phyloP scores from a whole-genome alignment of 371 early-diverging fungal genomes.

The Lichtheimia hyalospora region DNA sequence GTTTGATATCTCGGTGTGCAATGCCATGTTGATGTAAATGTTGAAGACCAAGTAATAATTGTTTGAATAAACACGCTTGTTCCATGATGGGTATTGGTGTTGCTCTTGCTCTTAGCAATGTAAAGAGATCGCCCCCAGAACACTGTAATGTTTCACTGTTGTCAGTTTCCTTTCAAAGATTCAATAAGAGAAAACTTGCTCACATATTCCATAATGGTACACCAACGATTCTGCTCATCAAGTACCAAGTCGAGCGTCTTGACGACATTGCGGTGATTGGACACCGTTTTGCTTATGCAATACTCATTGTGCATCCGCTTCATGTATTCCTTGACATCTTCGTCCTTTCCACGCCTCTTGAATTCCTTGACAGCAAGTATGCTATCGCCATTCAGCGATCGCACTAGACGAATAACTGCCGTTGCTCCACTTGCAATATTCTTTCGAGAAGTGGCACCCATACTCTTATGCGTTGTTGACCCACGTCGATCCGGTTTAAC shows the following conservation, averaged over 20 bases:
- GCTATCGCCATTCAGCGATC: constrained; percentile 16
- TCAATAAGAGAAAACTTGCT: constrained; percentile 16
- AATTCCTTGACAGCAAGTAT: constrained; percentile 62
- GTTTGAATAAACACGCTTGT: constrained; percentile 68
- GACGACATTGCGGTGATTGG: constrained; percentile 68
- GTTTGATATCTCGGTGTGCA: constrained; percentile 84
- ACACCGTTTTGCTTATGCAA: constrained; percentile 65
- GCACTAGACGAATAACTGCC: constrained; percentile 70
- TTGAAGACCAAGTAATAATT: constrained; percentile 92
- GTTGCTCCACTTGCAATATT: constrained; percentile 51
- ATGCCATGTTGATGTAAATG: constrained; percentile 96
- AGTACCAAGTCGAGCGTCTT: constrained; percentile 69
- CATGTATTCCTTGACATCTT: constrained; percentile 62
- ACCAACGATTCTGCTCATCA: constrained; percentile 54
- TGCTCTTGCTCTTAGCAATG: constrained; percentile 37
- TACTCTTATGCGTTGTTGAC: constrained; percentile 20
- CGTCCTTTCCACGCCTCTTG: constrained; percentile 50
- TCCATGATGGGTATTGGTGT: constrained; percentile 42
- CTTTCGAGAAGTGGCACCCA: constrained; percentile 32
- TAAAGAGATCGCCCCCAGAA: constrained; percentile 65
- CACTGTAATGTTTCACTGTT: constrained; percentile 32
- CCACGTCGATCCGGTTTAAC: constrained; percentile 26
- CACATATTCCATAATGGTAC: constrained; percentile 72
- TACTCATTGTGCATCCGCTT: constrained; percentile 73
- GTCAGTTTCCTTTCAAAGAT: not conserved